phyloP scores from a whole-genome alignment of 495 filamentous ascomycete species.

The Penicillium silybi region DNA sequence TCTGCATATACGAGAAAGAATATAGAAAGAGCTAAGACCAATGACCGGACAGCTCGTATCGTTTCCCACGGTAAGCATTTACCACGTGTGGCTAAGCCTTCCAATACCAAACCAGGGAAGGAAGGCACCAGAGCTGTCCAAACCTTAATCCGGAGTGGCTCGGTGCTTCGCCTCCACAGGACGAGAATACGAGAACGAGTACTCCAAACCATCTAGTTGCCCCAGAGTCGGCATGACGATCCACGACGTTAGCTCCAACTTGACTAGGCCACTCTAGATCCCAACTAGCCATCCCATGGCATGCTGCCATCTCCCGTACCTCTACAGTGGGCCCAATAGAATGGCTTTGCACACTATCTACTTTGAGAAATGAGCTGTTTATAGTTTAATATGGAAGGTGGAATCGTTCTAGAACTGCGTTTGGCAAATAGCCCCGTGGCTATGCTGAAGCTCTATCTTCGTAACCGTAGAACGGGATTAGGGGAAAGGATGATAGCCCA shows the following conservation, averaged over 20 bases:
- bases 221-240: neutral
- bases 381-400: neutral
- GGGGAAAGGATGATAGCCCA: neutral
- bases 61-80: too few species aligned
- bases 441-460: neutral
- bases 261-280: neutral
- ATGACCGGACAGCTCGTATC: too few species aligned
- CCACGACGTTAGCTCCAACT: neutral
- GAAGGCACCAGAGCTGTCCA: neutral
- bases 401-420: neutral
- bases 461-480: neutral
- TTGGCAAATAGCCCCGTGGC: neutral
- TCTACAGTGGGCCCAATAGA: neutral
- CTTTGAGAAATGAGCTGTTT: neutral
- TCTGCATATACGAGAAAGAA: too few species aligned
- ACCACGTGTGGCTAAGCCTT: too few species aligned
- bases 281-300: too few species aligned
- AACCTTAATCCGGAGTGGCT: neutral
- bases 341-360: neutral
- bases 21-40: too few species aligned
- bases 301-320: neutral
- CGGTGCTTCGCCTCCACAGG: neutral
- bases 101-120: too few species aligned
- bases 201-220: neutral
- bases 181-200: neutral